phyloP scores from a whole-genome alignment of 768 basidiomycete genomes.

The Phlebiopsis gigantea region DNA sequence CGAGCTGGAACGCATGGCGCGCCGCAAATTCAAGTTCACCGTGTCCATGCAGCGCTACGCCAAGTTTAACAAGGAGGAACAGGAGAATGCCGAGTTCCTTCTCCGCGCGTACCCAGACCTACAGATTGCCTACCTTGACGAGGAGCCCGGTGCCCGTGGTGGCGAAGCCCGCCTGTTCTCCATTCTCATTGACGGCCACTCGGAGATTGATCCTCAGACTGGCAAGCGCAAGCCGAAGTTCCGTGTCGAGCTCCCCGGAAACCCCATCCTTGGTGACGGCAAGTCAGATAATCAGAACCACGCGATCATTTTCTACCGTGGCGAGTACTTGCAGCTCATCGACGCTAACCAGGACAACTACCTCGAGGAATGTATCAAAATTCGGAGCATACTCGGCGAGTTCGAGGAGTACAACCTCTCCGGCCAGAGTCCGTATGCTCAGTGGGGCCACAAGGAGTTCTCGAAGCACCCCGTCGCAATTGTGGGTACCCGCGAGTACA shows the following conservation, averaged over 20 bases:
- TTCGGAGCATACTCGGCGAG: conserved; percentile 94
- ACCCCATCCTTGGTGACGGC: conserved; percentile 97
- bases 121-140: conserved; percentile 97
- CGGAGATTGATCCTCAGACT: conserved; percentile 83
- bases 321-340: conserved; percentile 98
- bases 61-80: conserved; percentile 99
- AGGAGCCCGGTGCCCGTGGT: conserved; percentile 86
- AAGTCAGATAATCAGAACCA: conserved; percentile 99
- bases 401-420: conserved; percentile 93
- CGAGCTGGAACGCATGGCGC: conserved; percentile 94
- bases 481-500: conserved; percentile 97
- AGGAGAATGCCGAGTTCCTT: conserved; percentile 97
- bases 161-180: conserved; percentile 89
- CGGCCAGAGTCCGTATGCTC: conserved; percentile 92
- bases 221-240: conserved; percentile 96
- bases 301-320: conserved; percentile 97
- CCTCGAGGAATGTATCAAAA: conserved; percentile 97
- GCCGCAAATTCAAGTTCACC: conserved; percentile 96
- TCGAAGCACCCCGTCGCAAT: conserved; percentile 90
- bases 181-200: conserved; percentile 94
- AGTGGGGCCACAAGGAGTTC: conserved; percentile 94
- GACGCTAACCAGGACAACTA: conserved; percentile 99
- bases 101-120: conserved; percentile 97
- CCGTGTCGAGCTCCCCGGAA: conserved; percentile 94
- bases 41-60: conserved; percentile 99